Base-by-base conservation (phyloP, 441 rosid genomes). In the Gossypium davidsonii region DNA sequence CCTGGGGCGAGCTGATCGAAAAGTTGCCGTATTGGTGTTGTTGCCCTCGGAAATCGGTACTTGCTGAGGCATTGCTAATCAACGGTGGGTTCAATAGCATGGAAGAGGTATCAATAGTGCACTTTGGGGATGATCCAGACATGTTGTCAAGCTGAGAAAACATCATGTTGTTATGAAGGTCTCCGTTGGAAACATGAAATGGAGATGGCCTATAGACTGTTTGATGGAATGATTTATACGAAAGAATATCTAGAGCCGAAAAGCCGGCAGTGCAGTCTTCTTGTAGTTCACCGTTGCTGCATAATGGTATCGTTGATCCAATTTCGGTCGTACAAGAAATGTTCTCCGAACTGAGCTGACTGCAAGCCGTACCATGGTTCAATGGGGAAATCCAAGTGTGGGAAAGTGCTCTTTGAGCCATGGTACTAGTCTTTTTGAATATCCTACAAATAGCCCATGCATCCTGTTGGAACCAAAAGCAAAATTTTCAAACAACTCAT, bases 391-490 rank as follows among this genome's bases (percentile, higher is more conserved):
- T 25, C 94, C 91, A 89, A 25, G 97, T 79, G 56, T 87, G 89
- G 55, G 90, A 83, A 12, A 85, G 76, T 68, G 97, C 83, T 85
- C 89, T 89, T 55, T 90, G 99, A 42, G 96, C 88, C 73, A 85
- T 83, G 4, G 98, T 77, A 58, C 84, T 94, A 12, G 91, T 86
- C 81, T 92, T 94, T 89, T 89, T 94, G 86, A 94, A 92, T 83
- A 94, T 94, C 88, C 96, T 89, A 25, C 99, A 92, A 44, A 94
- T 92, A 58, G 99, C 99, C 99, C 99, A 92, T 1, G 96, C 89
- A 67, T 92, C 99, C 98, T 94, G 87, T 61, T 20, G 15, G 18
- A 4, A 2, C 20, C 69, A 66, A 60, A 71, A 23, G 1, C 15
- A 18, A 66, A 8, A 20, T 60, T 25, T 74, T 6, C 37, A 67